Base-by-base conservation (phyloP, 1,284 basidiomycete genomes). In the Fomitopsis palustris region DNA sequence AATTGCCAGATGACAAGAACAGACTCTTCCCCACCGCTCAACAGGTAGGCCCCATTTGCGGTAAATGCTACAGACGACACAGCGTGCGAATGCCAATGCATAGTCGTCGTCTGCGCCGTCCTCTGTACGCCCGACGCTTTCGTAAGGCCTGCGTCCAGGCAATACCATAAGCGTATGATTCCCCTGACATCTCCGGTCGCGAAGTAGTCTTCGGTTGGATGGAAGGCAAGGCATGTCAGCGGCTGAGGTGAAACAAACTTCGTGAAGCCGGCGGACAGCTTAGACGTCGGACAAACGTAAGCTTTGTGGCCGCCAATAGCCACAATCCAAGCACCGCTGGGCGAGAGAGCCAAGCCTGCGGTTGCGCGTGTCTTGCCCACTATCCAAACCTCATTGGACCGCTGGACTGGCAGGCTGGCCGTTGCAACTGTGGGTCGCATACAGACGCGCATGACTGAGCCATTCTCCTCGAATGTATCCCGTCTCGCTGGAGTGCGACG, bases 21-120 rank as follows among this genome's bases (percentile, higher is more conserved):
- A 37, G 92, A 86, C 74, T 99, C 97, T 72, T 98, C 95, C 47
- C 97, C 97, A 64, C 95, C 97, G 57, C 93, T 97, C 52, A 99
- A 76, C 21, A 99, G 77, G 71, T 98, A 96, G 2, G 94, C 90
- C 14, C 97, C 97, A 64, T 96, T 96, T 2, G 88, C 76, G 0
- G 95, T 93, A 73, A 98, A 99, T 0, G 89, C 80, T 27, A 99
- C 75, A 1, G 92, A 90, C 2, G 91, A 87, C n/a, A 99, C 93
- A 5, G 94, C 86, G 72, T 99, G 96, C 0, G 96, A 91, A 71
- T 99, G 97, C 97, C 97, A 99, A 74, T 98, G 96, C 53, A 98
- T 76, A 4, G 88, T 85, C 1, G 93, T 91, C 0, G 95, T 96
- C 62, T 93, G 88, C 1, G 90, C 84, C 62, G 82, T 85, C 73